These are phyloP conservation scores for Rhizopus sp. DNA, from an alignment of 371 early-diverging fungal genomes.

Conservation along the genomic window DNA sequence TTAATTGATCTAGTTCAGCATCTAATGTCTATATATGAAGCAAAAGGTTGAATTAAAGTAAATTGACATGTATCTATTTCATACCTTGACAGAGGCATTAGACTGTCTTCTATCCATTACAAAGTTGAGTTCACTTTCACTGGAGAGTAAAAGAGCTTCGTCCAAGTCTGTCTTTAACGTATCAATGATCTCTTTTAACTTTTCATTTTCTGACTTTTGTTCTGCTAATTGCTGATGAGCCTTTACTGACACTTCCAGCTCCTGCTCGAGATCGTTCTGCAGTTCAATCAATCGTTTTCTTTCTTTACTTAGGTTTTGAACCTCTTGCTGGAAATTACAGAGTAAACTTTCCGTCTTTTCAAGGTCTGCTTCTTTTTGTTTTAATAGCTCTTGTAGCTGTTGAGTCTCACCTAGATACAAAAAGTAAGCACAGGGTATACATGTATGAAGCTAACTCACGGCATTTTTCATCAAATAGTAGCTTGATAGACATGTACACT, in stretches of 20 bases:
- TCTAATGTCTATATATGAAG: slow-evolving; percentile 28
- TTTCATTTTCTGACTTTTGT: slow-evolving; percentile 53
- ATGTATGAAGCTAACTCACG: slow-evolving; percentile 25
- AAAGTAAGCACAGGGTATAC: neutral
- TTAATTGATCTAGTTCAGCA: slow-evolving; percentile 33
- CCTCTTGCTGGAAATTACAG: slow-evolving; percentile 37
- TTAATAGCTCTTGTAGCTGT: slow-evolving; percentile 45
- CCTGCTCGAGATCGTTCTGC: slow-evolving; percentile 43
- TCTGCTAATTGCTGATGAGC: slow-evolving; percentile 51
- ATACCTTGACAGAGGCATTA: slow-evolving; percentile 17
- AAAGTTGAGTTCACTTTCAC: neutral
- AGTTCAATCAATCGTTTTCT: slow-evolving; percentile 40
- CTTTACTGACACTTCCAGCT: slow-evolving; percentile 41
- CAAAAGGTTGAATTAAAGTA: neutral
- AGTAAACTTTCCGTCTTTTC: slow-evolving; percentile 39
- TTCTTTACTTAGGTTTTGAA: slow-evolving; percentile 38
- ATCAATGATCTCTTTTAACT: slow-evolving; percentile 53
- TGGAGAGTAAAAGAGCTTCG: slow-evolving; percentile 30
- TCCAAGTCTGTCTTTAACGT: slow-evolving; percentile 45
- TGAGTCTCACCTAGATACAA: slow-evolving; percentile 45
- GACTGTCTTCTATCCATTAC: slow-evolving; percentile 9
- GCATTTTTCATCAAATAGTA: slow-evolving; percentile 55
- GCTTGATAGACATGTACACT: slow-evolving; percentile 46
- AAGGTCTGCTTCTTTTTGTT: slow-evolving; percentile 46
- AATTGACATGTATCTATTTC: slow-evolving; percentile 3